Conservation (phyloP, 495 filamentous ascomycete species). For the Xeromyces bisporus region DNA sequence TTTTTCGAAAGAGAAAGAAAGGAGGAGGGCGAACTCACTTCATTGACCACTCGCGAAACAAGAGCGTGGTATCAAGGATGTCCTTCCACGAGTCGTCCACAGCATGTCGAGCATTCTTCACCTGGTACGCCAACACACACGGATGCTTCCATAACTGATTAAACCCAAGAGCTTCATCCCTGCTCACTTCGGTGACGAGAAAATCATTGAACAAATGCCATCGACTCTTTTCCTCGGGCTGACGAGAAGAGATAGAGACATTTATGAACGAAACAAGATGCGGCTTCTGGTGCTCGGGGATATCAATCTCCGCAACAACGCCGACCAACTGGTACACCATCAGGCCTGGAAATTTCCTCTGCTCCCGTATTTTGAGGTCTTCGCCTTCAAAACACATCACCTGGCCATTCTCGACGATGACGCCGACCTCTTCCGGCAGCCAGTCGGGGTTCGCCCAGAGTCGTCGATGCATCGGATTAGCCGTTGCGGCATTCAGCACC, state of each 20-base stretch:
- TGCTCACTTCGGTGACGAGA: slow-evolving; percentile 59
- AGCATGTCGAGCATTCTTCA: slow-evolving; percentile 51
- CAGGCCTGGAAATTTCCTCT: slow-evolving; percentile 49
- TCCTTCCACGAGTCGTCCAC: slow-evolving; percentile 79
- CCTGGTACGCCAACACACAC: slow-evolving; percentile 69
- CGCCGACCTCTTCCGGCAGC: slow-evolving; percentile 82
- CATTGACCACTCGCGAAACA: slow-evolving; percentile 57
- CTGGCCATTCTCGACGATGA: slow-evolving; percentile 64
- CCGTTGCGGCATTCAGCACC: slow-evolving; percentile 66
- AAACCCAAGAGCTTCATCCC: slow-evolving; percentile 74
- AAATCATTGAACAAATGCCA: slow-evolving; percentile 99
- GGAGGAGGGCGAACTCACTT: slow-evolving; percentile 34
- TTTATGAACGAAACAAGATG: slow-evolving; percentile 88
- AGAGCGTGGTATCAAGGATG: slow-evolving; percentile 58
- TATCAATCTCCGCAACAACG: slow-evolving; percentile 73
- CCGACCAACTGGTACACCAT: slow-evolving; percentile 86
- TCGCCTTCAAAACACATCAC: slow-evolving; percentile 84
- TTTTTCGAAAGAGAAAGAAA: background rate
- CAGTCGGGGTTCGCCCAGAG: slow-evolving; percentile 78
- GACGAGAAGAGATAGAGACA: slow-evolving; percentile 53
- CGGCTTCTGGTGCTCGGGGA: slow-evolving; percentile 62
- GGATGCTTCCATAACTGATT: slow-evolving; percentile 83
- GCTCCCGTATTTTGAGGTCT: slow-evolving; percentile 38
- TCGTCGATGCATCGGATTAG: slow-evolving; percentile 49
- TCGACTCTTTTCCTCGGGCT: slow-evolving; percentile 35